These are phyloP conservation scores for Pseudogymnoascus sp. DNA, from an alignment of 2,329 filamentous ascomycete species.

Conservation along the genomic window DNA sequence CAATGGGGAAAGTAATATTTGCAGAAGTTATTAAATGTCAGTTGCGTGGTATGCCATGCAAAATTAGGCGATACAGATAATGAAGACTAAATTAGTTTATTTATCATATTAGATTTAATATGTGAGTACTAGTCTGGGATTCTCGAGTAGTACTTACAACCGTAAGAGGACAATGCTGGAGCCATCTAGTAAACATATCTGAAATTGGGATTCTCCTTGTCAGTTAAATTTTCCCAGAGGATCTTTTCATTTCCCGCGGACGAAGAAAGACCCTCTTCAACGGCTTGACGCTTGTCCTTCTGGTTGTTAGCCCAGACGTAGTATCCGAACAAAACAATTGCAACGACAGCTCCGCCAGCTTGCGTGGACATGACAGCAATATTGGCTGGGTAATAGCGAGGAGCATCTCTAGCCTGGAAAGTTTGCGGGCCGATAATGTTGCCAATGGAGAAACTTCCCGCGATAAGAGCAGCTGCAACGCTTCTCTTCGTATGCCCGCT, in stretches of 20 bases:
- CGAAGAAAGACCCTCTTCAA: slow-evolving; percentile 17
- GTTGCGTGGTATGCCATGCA: neutral
- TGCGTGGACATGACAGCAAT: slow-evolving; percentile 43
- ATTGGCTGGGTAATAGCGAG: slow-evolving; percentile 41
- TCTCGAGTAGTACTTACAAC: no score
- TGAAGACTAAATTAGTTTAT: neutral
- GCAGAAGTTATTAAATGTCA: neutral
- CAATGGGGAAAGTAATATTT: neutral
- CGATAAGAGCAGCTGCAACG: slow-evolving; percentile 37
- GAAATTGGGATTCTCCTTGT: slow-evolving; percentile 50
- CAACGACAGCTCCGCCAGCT: slow-evolving; percentile 28
- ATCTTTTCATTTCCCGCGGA: slow-evolving; percentile 32
- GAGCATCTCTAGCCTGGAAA: no score
- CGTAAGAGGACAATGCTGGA: neutral
- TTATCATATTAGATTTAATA: neutral
- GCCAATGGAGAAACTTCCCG: no score
- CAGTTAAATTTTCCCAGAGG: slow-evolving; percentile 45
- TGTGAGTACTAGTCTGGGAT: neutral
- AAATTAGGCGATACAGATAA: no score
- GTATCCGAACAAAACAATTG: slow-evolving; percentile 41
- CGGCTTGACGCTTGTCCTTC: slow-evolving; percentile 35
- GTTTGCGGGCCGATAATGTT: no score
- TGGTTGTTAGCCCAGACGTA: slow-evolving; percentile 39
- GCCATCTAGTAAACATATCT: slow-evolving; percentile 40
- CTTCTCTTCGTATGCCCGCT: slow-evolving; percentile 43